These are phyloP conservation scores for Alternaria tenuissima DNA, from an alignment of 2,329 filamentous ascomycete species.

Conservation along the genomic window DNA sequence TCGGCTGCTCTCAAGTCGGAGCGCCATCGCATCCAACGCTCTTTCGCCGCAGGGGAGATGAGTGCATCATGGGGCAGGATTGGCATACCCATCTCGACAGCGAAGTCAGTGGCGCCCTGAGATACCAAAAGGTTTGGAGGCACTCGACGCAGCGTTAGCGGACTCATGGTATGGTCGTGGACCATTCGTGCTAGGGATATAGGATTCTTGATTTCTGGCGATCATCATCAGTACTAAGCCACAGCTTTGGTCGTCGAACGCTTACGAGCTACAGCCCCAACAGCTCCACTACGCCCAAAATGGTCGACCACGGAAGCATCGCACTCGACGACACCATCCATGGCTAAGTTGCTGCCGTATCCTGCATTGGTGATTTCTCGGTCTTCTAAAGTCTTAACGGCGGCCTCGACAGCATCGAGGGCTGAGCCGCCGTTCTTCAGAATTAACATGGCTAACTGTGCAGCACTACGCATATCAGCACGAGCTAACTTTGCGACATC, in stretches of 20 bases:
- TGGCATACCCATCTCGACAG: constrained; percentile 76
- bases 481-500: not conserved
- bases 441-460: constrained; percentile 81
- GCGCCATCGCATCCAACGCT: constrained; percentile 82
- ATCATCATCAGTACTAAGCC: constrained; percentile 25
- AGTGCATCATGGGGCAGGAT: constrained; percentile 78
- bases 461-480: constrained; percentile 66
- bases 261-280: constrained; percentile 88
- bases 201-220: constrained; percentile 85
- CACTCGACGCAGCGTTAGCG: constrained; percentile 84
- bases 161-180: constrained; percentile 76
- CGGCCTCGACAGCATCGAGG: constrained; percentile 87
- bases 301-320: constrained; percentile 95
- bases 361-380: constrained; percentile 96
- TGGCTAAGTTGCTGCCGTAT: constrained; percentile 91
- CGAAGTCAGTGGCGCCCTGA: constrained; percentile 86
- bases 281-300: constrained; percentile 87
- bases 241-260: constrained; percentile 23
- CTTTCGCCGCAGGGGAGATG: constrained; percentile 79
- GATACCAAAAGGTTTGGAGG: constrained; percentile 92
- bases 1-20: constrained; percentile 72
- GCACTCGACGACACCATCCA: constrained; percentile 90
- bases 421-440: constrained; percentile 81
- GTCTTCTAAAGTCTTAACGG: constrained; percentile 88
- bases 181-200: constrained; percentile 86